phyloP scores from a whole-genome alignment of 2,329 filamentous ascomycete genomes.

The Plectosphaerella cucumerina region DNA sequence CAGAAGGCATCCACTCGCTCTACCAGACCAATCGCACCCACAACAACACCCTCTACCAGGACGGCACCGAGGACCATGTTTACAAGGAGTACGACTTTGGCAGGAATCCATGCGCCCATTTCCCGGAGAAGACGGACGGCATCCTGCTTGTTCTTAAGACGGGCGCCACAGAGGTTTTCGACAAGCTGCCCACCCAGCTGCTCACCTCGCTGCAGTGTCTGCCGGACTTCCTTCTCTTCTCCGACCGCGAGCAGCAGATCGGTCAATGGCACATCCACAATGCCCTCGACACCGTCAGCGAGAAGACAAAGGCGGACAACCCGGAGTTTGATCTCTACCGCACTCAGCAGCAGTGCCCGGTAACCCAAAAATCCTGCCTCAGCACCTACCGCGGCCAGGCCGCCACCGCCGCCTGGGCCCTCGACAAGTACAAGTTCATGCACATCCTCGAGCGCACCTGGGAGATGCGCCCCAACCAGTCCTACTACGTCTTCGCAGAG shows the following conservation, averaged over 20 bases:
- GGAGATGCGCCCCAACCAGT: slow-evolving; percentile 44
- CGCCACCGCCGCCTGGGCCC: slow-evolving; percentile 39
- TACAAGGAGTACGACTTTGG: slow-evolving; percentile 30
- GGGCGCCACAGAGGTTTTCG: slow-evolving; percentile 50
- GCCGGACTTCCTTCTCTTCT: slow-evolving; percentile 53
- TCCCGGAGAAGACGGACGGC: slow-evolving; percentile 34
- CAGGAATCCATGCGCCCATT: slow-evolving; percentile 30
- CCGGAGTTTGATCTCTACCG: slow-evolving; percentile 43
- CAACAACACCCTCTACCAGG: slow-evolving; percentile 34
- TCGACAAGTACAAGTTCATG: slow-evolving; percentile 60
- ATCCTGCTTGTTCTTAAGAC: slow-evolving; percentile 55
- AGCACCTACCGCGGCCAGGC: slow-evolving; percentile 13
- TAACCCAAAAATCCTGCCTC: slow-evolving; percentile 40
- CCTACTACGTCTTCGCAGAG: slow-evolving; percentile 59
- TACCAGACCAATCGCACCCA: slow-evolving; percentile 17
- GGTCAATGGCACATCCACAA: slow-evolving; percentile 39
- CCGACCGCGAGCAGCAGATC: slow-evolving; percentile 49
- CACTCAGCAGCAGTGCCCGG: slow-evolving; percentile 39
- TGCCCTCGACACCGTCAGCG: slow-evolving; percentile 32
- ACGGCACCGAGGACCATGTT: slow-evolving; percentile 27
- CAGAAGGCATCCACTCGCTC: slow-evolving; percentile 1
- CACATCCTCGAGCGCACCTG: slow-evolving; percentile 55
- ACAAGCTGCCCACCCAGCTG: slow-evolving; percentile 51
- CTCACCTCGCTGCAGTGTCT: slow-evolving; percentile 50
- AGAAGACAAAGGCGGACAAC: slow-evolving; percentile 29